Percentiles rank a stretch among this genome's conserved stretches.
Conservation (phyloP, 805 yeast species). For the Priceomyces melissophilus region DNA sequence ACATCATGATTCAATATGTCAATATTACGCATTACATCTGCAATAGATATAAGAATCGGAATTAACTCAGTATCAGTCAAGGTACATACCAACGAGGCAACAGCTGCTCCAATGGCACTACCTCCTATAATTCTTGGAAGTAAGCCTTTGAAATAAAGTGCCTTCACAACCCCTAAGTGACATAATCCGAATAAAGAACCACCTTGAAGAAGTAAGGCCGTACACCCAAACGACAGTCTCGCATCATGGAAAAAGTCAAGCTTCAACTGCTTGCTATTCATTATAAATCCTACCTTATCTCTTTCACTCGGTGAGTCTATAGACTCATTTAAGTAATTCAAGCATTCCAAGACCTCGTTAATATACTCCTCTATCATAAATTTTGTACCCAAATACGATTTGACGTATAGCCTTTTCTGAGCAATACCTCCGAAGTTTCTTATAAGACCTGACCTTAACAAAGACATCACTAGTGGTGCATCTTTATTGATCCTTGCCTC, state of each 20-base stretch:
- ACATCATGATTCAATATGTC: conserved; percentile 51
- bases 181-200: conserved; percentile 93
- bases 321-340: conserved; percentile 55
- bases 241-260: conserved; percentile 81
- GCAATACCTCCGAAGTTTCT: conserved; percentile 92
- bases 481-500: conserved; percentile 62
- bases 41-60: conserved; percentile 37
- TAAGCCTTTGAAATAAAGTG: conserved; percentile 68
- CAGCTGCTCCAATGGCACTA: conserved; percentile 90
- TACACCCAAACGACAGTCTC: conserved; percentile 81
- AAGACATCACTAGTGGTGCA: conserved; percentile 54
- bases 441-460: conserved; percentile 77
- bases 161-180: conserved; percentile 89
- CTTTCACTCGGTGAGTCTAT: conserved; percentile 24
- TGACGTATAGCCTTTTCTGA: conserved; percentile 70
- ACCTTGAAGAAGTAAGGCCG: conserved; percentile 90
- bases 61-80: conserved; percentile 63
- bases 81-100: conserved; percentile 81
- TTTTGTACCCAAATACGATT: conserved; percentile 87
- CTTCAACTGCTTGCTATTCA: conserved; percentile 54
- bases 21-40: conserved; percentile 40
- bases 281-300: conserved; percentile 30
- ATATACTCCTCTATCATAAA: conserved; percentile 83
- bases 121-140: conserved; percentile 88
- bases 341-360: conserved; percentile 65